Evolutionary conservation across 306 rosid genomes (phyloP).

Genomic region (Comarum palustre): DNA sequence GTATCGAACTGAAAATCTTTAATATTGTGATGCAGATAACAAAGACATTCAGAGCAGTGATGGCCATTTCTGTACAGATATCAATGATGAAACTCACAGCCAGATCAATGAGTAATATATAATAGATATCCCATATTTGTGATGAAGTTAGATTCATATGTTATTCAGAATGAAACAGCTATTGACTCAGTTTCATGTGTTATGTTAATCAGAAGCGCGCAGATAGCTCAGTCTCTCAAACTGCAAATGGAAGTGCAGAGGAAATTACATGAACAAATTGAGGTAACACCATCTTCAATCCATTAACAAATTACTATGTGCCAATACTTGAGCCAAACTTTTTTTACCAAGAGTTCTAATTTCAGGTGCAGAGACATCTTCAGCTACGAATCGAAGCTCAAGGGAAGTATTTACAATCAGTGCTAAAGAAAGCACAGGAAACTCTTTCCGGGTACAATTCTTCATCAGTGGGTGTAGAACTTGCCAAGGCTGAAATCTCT

Average conservation of each 20-base stretch:
- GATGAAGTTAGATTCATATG: slow-evolving; percentile 18
- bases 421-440: slow-evolving; percentile 73
- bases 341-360: slow-evolving; percentile 6
- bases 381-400: slow-evolving; percentile 91
- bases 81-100: slow-evolving; percentile 42
- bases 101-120: slow-evolving; percentile 59
- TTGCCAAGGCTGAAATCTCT: slow-evolving; percentile 74
- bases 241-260: slow-evolving; percentile 83
- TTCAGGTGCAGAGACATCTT: slow-evolving; percentile 84
- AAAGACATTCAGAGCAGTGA: slow-evolving; percentile 51
- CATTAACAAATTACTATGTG: not conserved
- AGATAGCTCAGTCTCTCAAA: slow-evolving; percentile 74
- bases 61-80: slow-evolving; percentile 47
- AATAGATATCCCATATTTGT: slow-evolving; percentile 33
- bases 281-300: slow-evolving; percentile 41
- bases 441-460: slow-evolving; percentile 63
- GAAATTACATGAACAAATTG: slow-evolving; percentile 76
- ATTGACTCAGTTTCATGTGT: slow-evolving; percentile 29
- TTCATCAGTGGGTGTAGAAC: slow-evolving; percentile 57
- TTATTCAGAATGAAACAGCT: slow-evolving; percentile 19
- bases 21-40: slow-evolving; percentile 39
- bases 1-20: not conserved
- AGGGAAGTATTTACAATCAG: slow-evolving; percentile 87
- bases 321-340: not conserved
- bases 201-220: slow-evolving; percentile 47